These are phyloP conservation scores for Suillus brevipes DNA, from an alignment of 768 basidiomycete genomes.

Conservation along the genomic window DNA sequence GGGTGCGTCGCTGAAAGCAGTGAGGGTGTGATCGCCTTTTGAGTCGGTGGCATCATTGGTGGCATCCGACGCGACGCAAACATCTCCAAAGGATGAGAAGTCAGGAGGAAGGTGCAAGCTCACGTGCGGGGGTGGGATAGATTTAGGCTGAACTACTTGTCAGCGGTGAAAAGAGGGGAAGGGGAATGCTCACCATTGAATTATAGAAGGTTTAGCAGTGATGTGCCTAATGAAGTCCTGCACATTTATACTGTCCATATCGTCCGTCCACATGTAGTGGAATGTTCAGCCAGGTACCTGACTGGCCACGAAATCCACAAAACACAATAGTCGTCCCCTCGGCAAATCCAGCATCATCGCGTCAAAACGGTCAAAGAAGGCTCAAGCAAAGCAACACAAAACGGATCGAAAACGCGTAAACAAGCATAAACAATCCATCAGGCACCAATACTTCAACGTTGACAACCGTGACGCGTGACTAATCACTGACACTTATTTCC, in stretches of 20 bases:
- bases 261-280: neutral
- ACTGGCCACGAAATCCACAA: neutral
- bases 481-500: too few relatives aligned
- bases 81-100: neutral
- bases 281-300: neutral
- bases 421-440: neutral
- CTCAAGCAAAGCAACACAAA: constrained; percentile 1
- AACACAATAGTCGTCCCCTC: constrained; percentile 1
- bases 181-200: neutral
- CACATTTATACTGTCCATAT: neutral
- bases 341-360: neutral
- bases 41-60: neutral
- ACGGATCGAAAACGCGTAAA: neutral
- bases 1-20: constrained; percentile 48
- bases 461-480: too few relatives aligned
- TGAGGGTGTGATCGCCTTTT: constrained; percentile 42
- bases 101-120: neutral
- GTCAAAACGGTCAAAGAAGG: neutral
- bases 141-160: neutral
- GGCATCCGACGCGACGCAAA: too few relatives aligned
- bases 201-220: too few relatives aligned
- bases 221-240: neutral
- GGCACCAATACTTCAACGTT: too few relatives aligned
- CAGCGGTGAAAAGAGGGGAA: neutral
- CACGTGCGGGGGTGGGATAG: neutral